phyloP scores from a whole-genome alignment of 768 basidiomycete species.

The Termitomyces bulborhizus region DNA sequence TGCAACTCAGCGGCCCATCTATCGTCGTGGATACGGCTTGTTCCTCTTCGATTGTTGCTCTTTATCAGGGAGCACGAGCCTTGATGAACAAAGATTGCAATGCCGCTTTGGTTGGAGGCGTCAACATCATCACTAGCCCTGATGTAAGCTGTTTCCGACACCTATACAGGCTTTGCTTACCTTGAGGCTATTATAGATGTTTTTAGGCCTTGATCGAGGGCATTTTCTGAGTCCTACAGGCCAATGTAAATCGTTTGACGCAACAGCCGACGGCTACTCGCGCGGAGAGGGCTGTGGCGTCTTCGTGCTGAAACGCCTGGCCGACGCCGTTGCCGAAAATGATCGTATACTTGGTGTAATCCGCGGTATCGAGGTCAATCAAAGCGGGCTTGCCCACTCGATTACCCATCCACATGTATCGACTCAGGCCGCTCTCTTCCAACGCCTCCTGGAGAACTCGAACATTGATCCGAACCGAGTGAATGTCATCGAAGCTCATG shows the following conservation, averaged over 20 bases:
- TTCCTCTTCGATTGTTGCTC: conserved; percentile 61
- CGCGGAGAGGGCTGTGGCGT: conserved; percentile 66
- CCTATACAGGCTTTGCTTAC: neutral
- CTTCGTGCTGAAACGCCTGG: conserved; percentile 66
- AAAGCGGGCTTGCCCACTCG: conserved; percentile 57
- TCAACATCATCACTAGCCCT: conserved; percentile 64
- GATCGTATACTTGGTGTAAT: conserved; percentile 68
- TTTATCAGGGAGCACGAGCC: conserved; percentile 66
- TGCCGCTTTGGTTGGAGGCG: conserved; percentile 68
- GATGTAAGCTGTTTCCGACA: conserved; percentile 41
- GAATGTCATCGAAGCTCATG: conserved; percentile 68
- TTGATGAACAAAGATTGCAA: conserved; percentile 58
- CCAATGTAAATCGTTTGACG: conserved; percentile 67
- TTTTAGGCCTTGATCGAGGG: conserved; percentile 58
- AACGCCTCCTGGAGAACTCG: conserved; percentile 36
- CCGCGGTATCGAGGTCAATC: conserved; percentile 65
- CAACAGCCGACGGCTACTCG: conserved; percentile 67
- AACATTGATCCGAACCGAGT: conserved; percentile 40
- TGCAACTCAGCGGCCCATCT: conserved; percentile 65
- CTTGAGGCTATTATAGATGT: conserved; percentile 44
- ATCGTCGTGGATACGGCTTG: conserved; percentile 71
- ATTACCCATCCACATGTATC: conserved; percentile 69
- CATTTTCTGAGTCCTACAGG: conserved; percentile 65
- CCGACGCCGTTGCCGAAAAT: conserved; percentile 59
- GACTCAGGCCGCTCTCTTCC: conserved; percentile 55